Percentiles rank a stretch among this genome's conserved stretches.
phyloP scores from a whole-genome alignment of 2,329 filamentous ascomycete species.

The Curvularia sp. region DNA sequence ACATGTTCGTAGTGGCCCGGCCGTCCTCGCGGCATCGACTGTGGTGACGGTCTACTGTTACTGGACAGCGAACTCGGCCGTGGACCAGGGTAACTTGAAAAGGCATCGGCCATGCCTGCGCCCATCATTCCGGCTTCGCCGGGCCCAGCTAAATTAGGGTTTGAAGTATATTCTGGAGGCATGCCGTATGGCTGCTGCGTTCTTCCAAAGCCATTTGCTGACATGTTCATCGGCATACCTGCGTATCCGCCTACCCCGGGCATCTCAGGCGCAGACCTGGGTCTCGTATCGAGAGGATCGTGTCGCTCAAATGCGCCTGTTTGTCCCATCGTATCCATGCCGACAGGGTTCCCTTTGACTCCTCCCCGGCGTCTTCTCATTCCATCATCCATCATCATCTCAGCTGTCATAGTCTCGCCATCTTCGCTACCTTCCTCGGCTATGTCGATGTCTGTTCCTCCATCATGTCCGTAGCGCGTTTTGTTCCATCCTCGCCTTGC shows the following conservation, averaged over 20 bases:
- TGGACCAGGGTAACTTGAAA: constrained; percentile 10
- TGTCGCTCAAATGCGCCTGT: neutral
- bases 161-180: constrained; percentile 19
- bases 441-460: constrained; percentile 7
- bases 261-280: constrained; percentile 15
- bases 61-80: constrained; percentile 2
- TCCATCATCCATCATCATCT: neutral
- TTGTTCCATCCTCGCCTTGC: neutral
- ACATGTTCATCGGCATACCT: neutral
- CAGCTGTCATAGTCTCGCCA: constrained; percentile 7
- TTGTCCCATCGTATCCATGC: constrained; percentile 5
- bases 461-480: neutral
- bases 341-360: neutral
- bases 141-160: constrained; percentile 11
- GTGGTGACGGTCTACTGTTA: neutral
- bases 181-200: constrained; percentile 8
- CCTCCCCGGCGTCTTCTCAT: constrained; percentile 4
- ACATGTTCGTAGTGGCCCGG: constrained; percentile 18
- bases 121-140: neutral
- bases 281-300: constrained; percentile 1
- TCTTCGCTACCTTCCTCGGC: constrained; percentile 8
- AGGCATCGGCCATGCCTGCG: constrained; percentile 7
- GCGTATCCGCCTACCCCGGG: neutral
- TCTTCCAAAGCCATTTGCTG: constrained; percentile 2
- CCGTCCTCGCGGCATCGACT: neutral